Percentiles rank a stretch among this genome's conserved stretches.
phyloP scores from a whole-genome alignment of 2,329 filamentous ascomycete species.

The Fusarium coffeatum region DNA sequence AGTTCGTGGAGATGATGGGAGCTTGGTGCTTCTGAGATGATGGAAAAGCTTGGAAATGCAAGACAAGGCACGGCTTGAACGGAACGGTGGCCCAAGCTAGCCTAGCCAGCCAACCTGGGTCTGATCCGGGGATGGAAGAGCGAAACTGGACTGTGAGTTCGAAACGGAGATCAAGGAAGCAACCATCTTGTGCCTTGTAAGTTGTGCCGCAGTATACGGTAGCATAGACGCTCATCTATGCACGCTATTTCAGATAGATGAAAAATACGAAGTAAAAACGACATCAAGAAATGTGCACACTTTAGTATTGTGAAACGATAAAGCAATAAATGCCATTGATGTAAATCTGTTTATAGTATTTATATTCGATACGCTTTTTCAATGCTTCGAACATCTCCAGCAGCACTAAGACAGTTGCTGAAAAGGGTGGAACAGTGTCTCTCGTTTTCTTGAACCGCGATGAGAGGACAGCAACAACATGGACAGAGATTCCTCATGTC shows the following conservation, averaged over 20 bases:
- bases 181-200: slow-evolving; percentile 12
- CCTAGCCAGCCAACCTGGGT: slow-evolving; percentile 6
- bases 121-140: slow-evolving; percentile 14
- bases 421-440: too few relatives aligned
- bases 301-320: neutral
- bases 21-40: neutral
- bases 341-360: neutral
- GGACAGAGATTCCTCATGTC: slow-evolving; percentile 9
- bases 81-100: slow-evolving; percentile 23
- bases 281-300: neutral
- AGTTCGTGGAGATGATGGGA: slow-evolving; percentile 11
- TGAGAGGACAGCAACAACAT: neutral
- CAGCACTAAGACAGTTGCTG: neutral
- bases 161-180: slow-evolving; percentile 10
- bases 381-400: neutral
- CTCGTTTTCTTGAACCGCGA: too few relatives aligned
- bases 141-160: slow-evolving; percentile 7
- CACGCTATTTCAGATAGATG: neutral
- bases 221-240: neutral
- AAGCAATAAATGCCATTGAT: neutral
- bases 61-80: slow-evolving; percentile 22
- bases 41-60: slow-evolving; percentile 38
- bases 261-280: neutral
- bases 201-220: neutral
- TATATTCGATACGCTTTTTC: neutral